Evolutionary conservation across 495 filamentous ascomycete species (phyloP), one percentile per base, ranked within the genome.

Genomic region (Halenospora varia): DNA sequence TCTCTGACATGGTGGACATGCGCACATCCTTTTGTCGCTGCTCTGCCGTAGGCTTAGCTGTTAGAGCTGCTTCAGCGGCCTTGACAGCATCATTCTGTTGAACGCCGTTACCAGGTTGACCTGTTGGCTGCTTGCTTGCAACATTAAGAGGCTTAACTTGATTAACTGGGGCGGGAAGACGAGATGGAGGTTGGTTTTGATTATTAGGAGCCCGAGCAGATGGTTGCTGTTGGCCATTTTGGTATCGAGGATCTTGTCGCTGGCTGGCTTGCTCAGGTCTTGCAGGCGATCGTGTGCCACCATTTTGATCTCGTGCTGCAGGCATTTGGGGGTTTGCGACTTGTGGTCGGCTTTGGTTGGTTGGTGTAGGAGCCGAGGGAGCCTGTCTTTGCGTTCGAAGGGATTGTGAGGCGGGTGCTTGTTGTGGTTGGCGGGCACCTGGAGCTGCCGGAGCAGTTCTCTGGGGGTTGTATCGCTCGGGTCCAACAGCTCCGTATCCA

Each of bases 1-100:
- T 87, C 72, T 98, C 94, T 40, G 89, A 85, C 94, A 98, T 97
- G 63, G 84, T 90, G 49, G 93, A 97, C 88, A 98, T 97, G 62
- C 94, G 90, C 45, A 92, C 94, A 71, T 83, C 82, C 74, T 94
- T 92, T 71, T 94, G 84, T 42, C 88, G 85, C 48, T 89, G 80
- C 2, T 69, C 55, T 17, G 85, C 69, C 6, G 82, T 68, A 41
- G 82, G 77, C 76, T 94, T 93, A 62, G 85, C 82, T 0, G 88
- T 87, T 60, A 95, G 75, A 8, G 89, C 88, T 42, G 84, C 82
- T 71, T 96, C 90, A 22, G 91, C 88, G 63, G 90, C 86, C 70
- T 90, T 88, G 56, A 91, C 79, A 15, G 83, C 77, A 72, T 89
- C 85, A 17, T 70, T 71, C 51, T 79, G 72, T 49, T 69, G 68